Evolutionary conservation across 768 basidiomycete genomes (phyloP), one percentile per base, ranked within the genome.

Genomic region (Naganishia kalamii): DNA sequence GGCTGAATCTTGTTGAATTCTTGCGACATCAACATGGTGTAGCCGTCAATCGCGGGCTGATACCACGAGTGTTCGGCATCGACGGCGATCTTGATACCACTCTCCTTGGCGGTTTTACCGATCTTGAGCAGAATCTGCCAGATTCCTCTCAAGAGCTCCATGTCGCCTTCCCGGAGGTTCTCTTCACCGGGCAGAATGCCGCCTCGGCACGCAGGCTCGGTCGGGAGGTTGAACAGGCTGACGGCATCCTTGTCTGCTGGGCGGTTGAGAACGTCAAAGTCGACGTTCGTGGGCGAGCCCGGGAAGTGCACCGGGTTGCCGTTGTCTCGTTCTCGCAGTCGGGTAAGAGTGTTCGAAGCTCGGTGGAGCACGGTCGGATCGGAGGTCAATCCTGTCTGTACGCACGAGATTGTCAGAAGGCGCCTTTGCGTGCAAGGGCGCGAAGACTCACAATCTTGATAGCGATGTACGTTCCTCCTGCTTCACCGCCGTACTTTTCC

Each of bases 41-140:
- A 83, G 0, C 88, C 88, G 75, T 94, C 92, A 30, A 96, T 82
- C 0, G 90, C 90, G 11, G 92, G 90, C 72, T 82, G 81, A 61
- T 80, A 82, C 81, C 76, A 79, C 2, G 80, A 78, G 73, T 92
- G 85, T 74, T 96, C 92, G 0, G 92, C 91, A 72, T 94, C 92
- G 47, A 96, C 80, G 50, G 88, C 84, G 32, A 96, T 78, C 51
- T 64, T 64, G 63, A 64, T 64, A 35, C 60, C 65, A 27, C 60
- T 47, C 48, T 66, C 41, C 37, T 60, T 66, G 19, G 65, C 65
- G 15, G 51, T 48, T 60, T 60, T 46, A 21, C 89, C 90, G 61
- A 96, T 88, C 35, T 77, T 78, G 21, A 80, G 72, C 47, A 96
- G 79, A 70, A 88, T 84, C 1, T 80, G 72, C 72, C 86, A 83